These are phyloP conservation scores for Aspergillus pseudotamarii DNA, from an alignment of 2,329 filamentous ascomycete species.

Conservation along the genomic window DNA sequence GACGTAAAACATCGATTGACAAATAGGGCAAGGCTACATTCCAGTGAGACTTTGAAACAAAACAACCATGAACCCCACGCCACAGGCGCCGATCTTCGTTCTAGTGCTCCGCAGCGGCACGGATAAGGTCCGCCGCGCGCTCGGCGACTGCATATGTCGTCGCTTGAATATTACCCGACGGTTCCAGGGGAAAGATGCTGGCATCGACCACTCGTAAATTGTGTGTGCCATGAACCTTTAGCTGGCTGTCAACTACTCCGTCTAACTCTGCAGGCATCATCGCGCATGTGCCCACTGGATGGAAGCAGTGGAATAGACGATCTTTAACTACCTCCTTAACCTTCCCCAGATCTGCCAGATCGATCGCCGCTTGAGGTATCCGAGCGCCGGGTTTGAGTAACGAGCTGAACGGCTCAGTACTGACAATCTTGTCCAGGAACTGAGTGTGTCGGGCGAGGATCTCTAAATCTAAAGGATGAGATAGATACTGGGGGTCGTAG, in stretches of 20 bases:
- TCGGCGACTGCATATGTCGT: constrained; percentile 42
- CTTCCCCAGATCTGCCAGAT: constrained; percentile 21
- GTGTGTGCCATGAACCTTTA: constrained; percentile 32
- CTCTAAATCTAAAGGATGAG: constrained; percentile 45
- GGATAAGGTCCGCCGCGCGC: constrained; percentile 33
- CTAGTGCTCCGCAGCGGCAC: background rate
- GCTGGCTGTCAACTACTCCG: constrained; percentile 33
- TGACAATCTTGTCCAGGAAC: constrained; percentile 26
- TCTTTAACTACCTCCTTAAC: constrained; percentile 26
- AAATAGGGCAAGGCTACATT: background rate
- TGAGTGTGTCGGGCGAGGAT: constrained; percentile 39
- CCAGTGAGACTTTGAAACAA: background rate
- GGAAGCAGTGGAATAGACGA: constrained; percentile 26
- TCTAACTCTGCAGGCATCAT: constrained; percentile 35
- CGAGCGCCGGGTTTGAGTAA: constrained; percentile 21
- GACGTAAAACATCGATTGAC: background rate
- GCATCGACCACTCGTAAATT: constrained; percentile 40
- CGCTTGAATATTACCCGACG: constrained; percentile 40
- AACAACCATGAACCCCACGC: background rate
- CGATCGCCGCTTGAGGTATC: constrained; percentile 6
- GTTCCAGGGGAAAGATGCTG: constrained; percentile 38
- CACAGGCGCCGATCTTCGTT: background rate
- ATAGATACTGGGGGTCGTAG: constrained; percentile 51
- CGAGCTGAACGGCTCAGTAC: constrained; percentile 22
- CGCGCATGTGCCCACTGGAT: constrained; percentile 34